A percentile compares a stretch with the other conserved stretches of the same genome.
Conservation (phyloP, 2,329 filamentous ascomycete genomes). For the Fusarium chlamydosporum region DNA sequence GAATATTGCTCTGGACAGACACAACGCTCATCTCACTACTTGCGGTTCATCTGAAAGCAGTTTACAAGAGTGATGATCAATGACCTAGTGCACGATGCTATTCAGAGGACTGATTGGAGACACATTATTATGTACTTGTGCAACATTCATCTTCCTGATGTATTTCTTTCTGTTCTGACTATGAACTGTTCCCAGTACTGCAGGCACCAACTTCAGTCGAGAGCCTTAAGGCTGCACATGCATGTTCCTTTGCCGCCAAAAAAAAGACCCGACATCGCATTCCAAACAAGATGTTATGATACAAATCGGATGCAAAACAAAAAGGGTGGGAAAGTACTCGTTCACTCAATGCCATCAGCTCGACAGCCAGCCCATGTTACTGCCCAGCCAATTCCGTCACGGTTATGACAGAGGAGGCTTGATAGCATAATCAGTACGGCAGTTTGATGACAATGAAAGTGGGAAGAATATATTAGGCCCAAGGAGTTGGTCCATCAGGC, state of each 20-base stretch:
- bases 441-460: slow-evolving; percentile 39
- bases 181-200: slow-evolving; percentile 22
- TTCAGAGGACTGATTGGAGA: slow-evolving; percentile 18
- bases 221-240: slow-evolving; percentile 6
- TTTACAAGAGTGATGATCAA: not conserved
- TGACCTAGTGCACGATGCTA: slow-evolving; percentile 23
- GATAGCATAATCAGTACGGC: slow-evolving; percentile 21
- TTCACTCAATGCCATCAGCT: slow-evolving; percentile 24
- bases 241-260: slow-evolving; percentile 21
- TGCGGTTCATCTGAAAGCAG: not conserved
- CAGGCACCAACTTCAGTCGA: slow-evolving; percentile 22
- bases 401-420: not conserved
- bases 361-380: slow-evolving; percentile 18
- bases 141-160: slow-evolving; percentile 25
- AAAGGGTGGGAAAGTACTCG: not conserved
- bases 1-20: too few species aligned
- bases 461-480: slow-evolving; percentile 36
- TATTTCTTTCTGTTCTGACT: slow-evolving; percentile 5
- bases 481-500: slow-evolving; percentile 32
- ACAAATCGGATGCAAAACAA: slow-evolving; percentile 42
- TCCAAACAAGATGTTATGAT: slow-evolving; percentile 34
- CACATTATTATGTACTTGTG: slow-evolving; percentile 23
- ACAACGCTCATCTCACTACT: not conserved
- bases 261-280: slow-evolving; percentile 16
- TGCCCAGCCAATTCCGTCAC: not conserved